phyloP scores from a whole-genome alignment of 2,329 filamentous ascomycete genomes.

The Colletotrichum sp. region DNA sequence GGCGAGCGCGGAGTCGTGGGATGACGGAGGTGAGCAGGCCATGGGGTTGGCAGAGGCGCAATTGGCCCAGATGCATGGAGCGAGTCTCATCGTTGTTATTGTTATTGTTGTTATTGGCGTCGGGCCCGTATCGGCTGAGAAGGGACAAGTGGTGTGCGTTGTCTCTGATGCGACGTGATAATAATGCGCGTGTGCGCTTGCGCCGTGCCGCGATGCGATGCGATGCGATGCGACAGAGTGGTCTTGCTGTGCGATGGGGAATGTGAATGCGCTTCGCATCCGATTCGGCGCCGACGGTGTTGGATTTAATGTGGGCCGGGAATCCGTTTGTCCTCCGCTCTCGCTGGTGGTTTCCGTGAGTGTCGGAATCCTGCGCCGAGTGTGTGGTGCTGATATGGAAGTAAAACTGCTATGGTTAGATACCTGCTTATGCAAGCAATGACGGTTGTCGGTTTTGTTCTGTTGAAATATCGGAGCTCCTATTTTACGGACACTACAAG shows the following conservation, averaged over 20 bases:
- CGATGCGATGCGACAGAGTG: not conserved
- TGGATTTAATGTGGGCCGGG: not conserved
- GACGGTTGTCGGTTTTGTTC: not conserved
- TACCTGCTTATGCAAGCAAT: not conserved
- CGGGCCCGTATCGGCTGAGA: not conserved
- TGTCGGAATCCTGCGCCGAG: not conserved
- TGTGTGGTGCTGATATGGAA: too few relatives aligned
- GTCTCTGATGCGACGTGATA: not conserved
- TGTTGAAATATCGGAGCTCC: not conserved
- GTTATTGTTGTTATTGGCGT: not conserved
- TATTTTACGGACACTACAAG: not conserved
- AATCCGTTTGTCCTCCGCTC: not conserved
- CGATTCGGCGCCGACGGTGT: conserved; percentile 3
- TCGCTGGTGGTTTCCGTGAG: not conserved
- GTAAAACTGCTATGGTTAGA: not conserved
- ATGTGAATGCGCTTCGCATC: conserved; percentile 1
- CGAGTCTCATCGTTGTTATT: not conserved
- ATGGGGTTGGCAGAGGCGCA: not conserved
- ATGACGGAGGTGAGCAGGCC: not conserved
- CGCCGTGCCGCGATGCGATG: not conserved
- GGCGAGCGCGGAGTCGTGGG: not conserved
- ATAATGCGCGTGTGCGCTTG: not conserved
- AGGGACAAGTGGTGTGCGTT: not conserved
- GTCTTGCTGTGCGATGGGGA: not conserved
- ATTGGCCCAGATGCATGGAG: not conserved